Conservation (phyloP, 768 basidiomycete species). For the Exsudoporus frostii region DNA sequence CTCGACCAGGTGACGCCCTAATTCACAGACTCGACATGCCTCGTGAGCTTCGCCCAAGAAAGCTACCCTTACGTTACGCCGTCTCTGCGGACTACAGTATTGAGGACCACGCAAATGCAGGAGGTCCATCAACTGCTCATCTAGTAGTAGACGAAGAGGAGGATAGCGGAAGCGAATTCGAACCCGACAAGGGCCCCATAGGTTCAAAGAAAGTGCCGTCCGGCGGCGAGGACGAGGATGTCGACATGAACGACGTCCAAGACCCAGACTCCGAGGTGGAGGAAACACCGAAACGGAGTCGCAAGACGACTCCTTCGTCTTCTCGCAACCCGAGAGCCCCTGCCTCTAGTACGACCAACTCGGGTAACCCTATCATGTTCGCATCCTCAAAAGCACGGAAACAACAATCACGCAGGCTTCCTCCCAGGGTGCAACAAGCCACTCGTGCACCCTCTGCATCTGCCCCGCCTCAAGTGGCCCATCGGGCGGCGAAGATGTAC, state of each 20-base stretch:
- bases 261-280: slow-evolving; percentile 15
- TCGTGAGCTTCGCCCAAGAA: slow-evolving; percentile 54
- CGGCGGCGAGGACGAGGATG: slow-evolving; percentile 32
- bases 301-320: slow-evolving; percentile 5
- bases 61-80: slow-evolving; percentile 49
- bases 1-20: not conserved
- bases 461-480: slow-evolving; percentile 1
- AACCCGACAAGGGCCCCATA: slow-evolving; percentile 36
- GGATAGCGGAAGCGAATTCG: slow-evolving; percentile 56
- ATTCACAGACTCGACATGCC: slow-evolving; percentile 37
- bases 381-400: slow-evolving; percentile 13
- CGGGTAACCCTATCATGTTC: not conserved
- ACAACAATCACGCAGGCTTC: slow-evolving; percentile 19
- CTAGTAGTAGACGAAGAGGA: slow-evolving; percentile 13
- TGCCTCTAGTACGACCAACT: not conserved
- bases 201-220: slow-evolving; percentile 31
- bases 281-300: slow-evolving; percentile 7
- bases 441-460: slow-evolving; percentile 3
- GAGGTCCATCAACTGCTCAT: slow-evolving; percentile 39
- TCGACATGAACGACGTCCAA: slow-evolving; percentile 20
- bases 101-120: slow-evolving; percentile 32
- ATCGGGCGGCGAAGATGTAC: slow-evolving; percentile 43
- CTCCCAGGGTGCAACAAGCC: slow-evolving; percentile 11
- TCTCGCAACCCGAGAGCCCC: not conserved
- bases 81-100: slow-evolving; percentile 33